Percentiles rank a stretch among this genome's conserved stretches.
Conservation (phyloP, 2,329 filamentous ascomycete genomes). For the Penicillium sp. region DNA sequence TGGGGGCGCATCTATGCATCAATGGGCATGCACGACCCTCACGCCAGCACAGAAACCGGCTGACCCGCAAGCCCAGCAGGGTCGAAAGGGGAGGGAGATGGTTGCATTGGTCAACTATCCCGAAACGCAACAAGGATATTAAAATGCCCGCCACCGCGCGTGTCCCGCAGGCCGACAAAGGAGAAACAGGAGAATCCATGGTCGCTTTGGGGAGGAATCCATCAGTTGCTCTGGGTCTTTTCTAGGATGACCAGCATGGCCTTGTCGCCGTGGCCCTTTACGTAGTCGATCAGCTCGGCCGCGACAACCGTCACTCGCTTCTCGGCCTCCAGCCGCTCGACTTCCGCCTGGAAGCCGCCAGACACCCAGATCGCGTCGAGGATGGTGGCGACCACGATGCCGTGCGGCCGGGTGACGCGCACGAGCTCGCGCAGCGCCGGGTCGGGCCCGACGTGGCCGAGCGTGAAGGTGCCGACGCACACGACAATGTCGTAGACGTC, state of each 20-base stretch:
- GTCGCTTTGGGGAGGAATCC: slow-evolving; percentile 15
- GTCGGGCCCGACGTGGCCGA: slow-evolving; percentile 54
- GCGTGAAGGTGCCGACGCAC: slow-evolving; percentile 56
- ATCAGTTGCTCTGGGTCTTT: slow-evolving; percentile 30
- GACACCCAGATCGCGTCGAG: slow-evolving; percentile 51
- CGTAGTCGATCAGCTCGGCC: slow-evolving; percentile 30
- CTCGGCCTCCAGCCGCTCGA: slow-evolving; percentile 38
- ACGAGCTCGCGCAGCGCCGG: slow-evolving; percentile 51
- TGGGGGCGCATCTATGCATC: no score
- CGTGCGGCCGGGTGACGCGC: slow-evolving; percentile 48
- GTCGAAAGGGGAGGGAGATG: no score
- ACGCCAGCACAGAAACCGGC: no score
- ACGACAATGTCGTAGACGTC: slow-evolving; percentile 51
- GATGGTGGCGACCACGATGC: slow-evolving; percentile 53
- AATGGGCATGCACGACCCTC: no score
- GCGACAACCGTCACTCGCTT: slow-evolving; percentile 36
- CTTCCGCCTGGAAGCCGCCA: slow-evolving; percentile 49
- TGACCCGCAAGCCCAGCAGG: no score
- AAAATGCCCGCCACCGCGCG: no score
- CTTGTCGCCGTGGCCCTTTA: slow-evolving; percentile 32
- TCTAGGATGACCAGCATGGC: slow-evolving; percentile 28
- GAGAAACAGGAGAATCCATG: no score
- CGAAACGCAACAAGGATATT: no score
- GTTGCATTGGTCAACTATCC: no score
- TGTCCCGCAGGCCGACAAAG: no score